Evolutionary conservation across 148 eudicot genomes (phyloP).

Genomic region (Camellia japonica): DNA sequence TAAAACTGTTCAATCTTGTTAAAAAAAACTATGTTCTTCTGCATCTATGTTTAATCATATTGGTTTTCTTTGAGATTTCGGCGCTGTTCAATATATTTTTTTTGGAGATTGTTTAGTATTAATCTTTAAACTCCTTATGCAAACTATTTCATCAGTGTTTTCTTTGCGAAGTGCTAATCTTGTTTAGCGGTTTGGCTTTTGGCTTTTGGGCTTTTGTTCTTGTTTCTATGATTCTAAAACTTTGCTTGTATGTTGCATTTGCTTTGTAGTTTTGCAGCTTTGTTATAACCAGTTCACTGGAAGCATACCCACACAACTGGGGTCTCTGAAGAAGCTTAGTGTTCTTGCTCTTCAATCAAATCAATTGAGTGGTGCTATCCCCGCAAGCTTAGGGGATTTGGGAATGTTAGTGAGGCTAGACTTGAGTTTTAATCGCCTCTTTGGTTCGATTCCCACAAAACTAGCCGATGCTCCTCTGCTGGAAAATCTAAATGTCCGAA

Average conservation of each 20-base stretch:
- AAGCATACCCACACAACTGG: slow-evolving; percentile 83
- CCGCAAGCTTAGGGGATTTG: slow-evolving; percentile 87
- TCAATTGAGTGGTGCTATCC: slow-evolving; percentile 84
- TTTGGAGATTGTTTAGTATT: not conserved
- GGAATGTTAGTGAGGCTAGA: slow-evolving; percentile 60
- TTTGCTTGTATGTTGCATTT: slow-evolving; percentile 8
- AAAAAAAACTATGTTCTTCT: not conserved
- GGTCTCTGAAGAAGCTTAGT: slow-evolving; percentile 68
- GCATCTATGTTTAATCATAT: not conserved
- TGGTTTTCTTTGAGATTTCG: not conserved
- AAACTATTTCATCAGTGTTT: too few species aligned
- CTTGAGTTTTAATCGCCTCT: slow-evolving; percentile 75
- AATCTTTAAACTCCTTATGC: not conserved
- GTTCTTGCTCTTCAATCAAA: slow-evolving; percentile 86
- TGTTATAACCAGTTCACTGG: slow-evolving; percentile 89
- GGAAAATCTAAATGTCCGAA: slow-evolving; percentile 64
- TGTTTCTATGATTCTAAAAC: not conserved
- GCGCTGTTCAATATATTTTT: not conserved
- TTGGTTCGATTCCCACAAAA: slow-evolving; percentile 84
- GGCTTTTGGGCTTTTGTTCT: not conserved
- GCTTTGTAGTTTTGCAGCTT: slow-evolving; percentile 76
- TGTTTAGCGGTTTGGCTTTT: too few species aligned
- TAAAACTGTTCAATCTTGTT: not conserved
- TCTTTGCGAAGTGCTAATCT: not conserved
- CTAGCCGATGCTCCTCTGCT: slow-evolving; percentile 82